Conservation (phyloP, 2,329 filamentous ascomycete species). For the Trichoderma hamatum region DNA sequence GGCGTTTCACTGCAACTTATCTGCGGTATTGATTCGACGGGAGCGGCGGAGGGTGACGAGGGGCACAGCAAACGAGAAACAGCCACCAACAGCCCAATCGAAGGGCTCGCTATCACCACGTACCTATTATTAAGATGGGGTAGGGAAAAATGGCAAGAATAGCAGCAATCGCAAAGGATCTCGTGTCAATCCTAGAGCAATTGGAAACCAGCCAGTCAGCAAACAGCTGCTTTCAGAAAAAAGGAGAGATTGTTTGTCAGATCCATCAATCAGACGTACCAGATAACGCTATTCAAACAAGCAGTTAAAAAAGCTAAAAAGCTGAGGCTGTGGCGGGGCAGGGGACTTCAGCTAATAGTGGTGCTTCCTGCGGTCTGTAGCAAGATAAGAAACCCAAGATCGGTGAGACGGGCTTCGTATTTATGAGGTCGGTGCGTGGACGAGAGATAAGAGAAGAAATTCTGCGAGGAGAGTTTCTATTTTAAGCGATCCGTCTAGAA, state of each 20-base stretch:
- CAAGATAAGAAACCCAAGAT: constrained; percentile 16
- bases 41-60: constrained; percentile 15
- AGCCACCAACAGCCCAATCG: constrained; percentile 13
- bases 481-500: constrained; percentile 9
- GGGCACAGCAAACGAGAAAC: background rate
- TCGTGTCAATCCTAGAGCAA: background rate
- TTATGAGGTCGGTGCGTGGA: constrained; percentile 16
- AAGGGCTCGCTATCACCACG: constrained; percentile 18
- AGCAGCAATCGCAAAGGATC: background rate
- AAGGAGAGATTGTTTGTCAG: constrained; percentile 13
- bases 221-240: constrained; percentile 12
- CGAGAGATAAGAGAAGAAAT: constrained; percentile 15
- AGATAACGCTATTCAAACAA: constrained; percentile 20
- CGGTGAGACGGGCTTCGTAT: constrained; percentile 24
- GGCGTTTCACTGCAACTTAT: background rate
- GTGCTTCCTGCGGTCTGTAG: background rate
- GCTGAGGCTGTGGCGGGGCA: constrained; percentile 21
- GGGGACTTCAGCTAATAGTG: background rate
- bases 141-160: background rate
- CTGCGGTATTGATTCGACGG: constrained; percentile 16
- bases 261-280: constrained; percentile 22
- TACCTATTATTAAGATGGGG: constrained; percentile 15
- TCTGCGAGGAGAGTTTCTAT: constrained; percentile 6
- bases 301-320: background rate
- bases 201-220: constrained; percentile 3